These are phyloP conservation scores for Aegle marmelos DNA, from an alignment of 345 rosid genomes.

Conservation along the genomic window DNA sequence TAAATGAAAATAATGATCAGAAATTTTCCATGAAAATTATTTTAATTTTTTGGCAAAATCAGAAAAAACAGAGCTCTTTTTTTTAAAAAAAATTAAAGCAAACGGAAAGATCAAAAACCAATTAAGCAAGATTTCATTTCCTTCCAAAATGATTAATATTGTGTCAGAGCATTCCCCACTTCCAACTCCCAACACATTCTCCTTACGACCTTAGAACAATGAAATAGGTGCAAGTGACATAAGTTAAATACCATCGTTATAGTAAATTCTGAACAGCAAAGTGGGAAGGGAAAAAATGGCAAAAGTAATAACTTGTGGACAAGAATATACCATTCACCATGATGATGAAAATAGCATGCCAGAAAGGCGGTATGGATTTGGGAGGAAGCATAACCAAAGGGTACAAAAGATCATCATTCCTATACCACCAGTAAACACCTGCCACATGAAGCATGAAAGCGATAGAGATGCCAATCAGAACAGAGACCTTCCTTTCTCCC, in stretches of 20 bases:
- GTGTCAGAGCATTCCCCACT: background rate
- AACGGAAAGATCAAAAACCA: background rate
- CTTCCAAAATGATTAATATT: background rate
- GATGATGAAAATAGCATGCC: conserved; percentile 95
- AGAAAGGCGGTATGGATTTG: conserved; percentile 91
- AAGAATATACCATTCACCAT: conserved; percentile 82
- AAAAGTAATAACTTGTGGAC: conserved; percentile 16
- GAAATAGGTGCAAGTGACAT: background rate
- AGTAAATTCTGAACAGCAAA: background rate
- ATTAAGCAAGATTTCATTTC: background rate
- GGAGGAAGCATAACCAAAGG: conserved; percentile 98
- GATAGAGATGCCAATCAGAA: conserved; percentile 65
- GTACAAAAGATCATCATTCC: conserved; percentile 78
- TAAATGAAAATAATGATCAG: background rate
- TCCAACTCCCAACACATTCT: background rate
- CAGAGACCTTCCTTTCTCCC: conserved; percentile 95
- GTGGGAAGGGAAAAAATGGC: background rate
- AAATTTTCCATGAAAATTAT: background rate
- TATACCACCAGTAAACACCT: conserved; percentile 96
- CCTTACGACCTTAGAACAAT: background rate
- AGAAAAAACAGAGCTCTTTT: background rate
- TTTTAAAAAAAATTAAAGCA: background rate
- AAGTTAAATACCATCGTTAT: background rate
- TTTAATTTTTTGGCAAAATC: background rate
- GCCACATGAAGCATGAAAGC: conserved; percentile 72